These are phyloP conservation scores for Monosporascus cannonballus DNA, from an alignment of 2,329 filamentous ascomycete genomes.

Conservation along the genomic window DNA sequence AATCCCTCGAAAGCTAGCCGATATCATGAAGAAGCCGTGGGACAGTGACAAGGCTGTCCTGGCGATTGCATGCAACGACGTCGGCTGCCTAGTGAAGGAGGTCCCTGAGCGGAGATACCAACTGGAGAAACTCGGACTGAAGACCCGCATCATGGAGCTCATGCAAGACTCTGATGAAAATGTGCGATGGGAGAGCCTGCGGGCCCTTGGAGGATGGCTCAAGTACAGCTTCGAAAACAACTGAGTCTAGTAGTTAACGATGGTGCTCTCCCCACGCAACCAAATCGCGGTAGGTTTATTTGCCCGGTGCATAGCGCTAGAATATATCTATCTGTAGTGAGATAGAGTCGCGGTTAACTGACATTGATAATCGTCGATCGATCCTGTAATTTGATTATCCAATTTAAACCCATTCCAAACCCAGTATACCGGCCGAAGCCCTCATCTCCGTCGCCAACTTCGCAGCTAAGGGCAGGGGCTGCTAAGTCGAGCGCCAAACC, in stretches of 20 bases:
- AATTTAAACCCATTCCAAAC: no score
- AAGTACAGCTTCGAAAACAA: slow-evolving; percentile 55
- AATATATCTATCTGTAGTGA: neutral
- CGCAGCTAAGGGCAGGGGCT: no score
- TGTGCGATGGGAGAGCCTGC: slow-evolving; percentile 87
- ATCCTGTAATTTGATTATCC: no score
- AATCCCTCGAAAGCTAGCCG: slow-evolving; percentile 73
- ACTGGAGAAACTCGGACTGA: slow-evolving; percentile 78
- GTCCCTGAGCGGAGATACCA: slow-evolving; percentile 76
- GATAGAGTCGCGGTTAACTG: neutral
- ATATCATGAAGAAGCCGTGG: slow-evolving; percentile 71
- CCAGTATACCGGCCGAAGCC: no score
- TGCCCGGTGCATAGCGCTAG: neutral
- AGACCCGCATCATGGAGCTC: slow-evolving; percentile 84
- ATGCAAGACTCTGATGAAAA: slow-evolving; percentile 87
- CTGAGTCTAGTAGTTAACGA: slow-evolving; percentile 4
- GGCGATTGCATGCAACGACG: slow-evolving; percentile 88
- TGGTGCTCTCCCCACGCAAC: neutral
- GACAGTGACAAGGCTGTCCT: slow-evolving; percentile 81
- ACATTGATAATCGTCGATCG: no score
- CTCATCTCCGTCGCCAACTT: no score
- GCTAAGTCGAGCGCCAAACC: no score
- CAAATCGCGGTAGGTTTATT: no score
- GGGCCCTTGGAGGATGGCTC: slow-evolving; percentile 65
- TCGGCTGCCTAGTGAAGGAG: slow-evolving; percentile 82